phyloP scores from a whole-genome alignment of 148 eudicot species.

The Spergularia marina region DNA sequence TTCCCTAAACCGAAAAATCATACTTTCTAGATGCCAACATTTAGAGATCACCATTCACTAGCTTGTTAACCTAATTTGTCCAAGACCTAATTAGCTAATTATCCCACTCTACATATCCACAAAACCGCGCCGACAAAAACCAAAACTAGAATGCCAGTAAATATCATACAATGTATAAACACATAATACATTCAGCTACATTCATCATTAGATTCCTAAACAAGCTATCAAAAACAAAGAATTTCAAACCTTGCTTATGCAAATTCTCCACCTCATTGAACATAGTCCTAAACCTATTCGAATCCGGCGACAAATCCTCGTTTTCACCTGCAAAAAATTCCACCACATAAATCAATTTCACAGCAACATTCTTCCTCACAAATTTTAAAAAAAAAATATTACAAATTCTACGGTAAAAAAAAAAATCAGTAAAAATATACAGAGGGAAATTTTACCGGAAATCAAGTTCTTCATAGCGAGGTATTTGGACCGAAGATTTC shows the following conservation, averaged over 20 bases:
- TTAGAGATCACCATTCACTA: too few species aligned
- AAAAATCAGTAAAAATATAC: background rate
- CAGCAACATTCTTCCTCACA: background rate
- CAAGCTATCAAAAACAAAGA: background rate
- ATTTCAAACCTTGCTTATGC: conserved; percentile 67
- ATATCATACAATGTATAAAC: background rate
- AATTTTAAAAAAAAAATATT: background rate
- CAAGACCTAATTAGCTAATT: too few species aligned
- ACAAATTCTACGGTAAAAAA: background rate
- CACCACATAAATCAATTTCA: background rate
- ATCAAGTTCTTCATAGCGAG: conserved; percentile 68
- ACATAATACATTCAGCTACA: background rate
- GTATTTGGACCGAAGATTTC: conserved; percentile 69
- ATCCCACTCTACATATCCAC: too few species aligned
- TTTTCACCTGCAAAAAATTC: conserved; percentile 47
- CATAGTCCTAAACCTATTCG: conserved; percentile 54
- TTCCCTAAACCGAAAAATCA: too few species aligned
- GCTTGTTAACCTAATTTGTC: too few species aligned
- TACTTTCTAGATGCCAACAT: too few species aligned
- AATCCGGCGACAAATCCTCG: conserved; percentile 53
- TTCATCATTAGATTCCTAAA: background rate
- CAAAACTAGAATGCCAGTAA: background rate
- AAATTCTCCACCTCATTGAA: conserved; percentile 70
- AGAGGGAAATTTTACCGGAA: conserved; percentile 37
- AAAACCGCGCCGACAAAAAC: background rate